phyloP scores from a whole-genome alignment of 495 filamentous ascomycete species.

The Penicillium subrubescens region DNA sequence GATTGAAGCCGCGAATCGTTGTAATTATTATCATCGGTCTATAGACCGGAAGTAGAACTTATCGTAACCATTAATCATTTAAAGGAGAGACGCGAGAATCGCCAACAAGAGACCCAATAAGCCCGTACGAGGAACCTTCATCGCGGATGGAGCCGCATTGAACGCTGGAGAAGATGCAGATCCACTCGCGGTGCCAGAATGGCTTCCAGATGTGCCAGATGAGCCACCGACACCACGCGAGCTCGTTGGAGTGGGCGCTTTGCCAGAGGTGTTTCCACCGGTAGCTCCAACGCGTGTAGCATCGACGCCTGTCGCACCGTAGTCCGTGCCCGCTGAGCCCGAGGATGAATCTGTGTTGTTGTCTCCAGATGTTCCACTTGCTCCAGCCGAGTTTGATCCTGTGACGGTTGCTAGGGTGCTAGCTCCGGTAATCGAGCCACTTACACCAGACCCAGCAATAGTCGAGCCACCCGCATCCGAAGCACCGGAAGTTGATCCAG shows the following conservation, averaged over 20 bases:
- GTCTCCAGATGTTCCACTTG: neutral
- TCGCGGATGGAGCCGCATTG: neutral
- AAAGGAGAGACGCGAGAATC: conserved; percentile 1
- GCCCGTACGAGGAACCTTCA: neutral
- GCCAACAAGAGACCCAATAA: neutral
- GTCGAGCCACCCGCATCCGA: neutral
- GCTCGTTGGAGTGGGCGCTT: neutral
- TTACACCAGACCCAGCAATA: neutral
- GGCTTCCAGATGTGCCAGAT: neutral
- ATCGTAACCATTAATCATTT: neutral
- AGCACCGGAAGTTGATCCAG: neutral
- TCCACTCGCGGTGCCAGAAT: neutral
- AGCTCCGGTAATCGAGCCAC: neutral
- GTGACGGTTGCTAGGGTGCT: conserved; percentile 1
- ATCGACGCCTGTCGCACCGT: neutral
- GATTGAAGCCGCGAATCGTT: neutral
- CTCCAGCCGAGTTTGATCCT: neutral
- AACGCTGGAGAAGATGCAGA: neutral
- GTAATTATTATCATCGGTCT: neutral
- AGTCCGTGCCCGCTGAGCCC: neutral
- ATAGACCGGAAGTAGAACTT: neutral
- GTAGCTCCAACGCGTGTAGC: neutral
- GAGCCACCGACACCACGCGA: neutral
- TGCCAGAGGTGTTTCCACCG: neutral
- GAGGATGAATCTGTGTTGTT: neutral